Percentiles rank a stretch among this genome's conserved stretches.
Evolutionary conservation across 139 green algal genomes (phyloP).

Genomic region (Pseudopediastrum boryanum): DNA sequence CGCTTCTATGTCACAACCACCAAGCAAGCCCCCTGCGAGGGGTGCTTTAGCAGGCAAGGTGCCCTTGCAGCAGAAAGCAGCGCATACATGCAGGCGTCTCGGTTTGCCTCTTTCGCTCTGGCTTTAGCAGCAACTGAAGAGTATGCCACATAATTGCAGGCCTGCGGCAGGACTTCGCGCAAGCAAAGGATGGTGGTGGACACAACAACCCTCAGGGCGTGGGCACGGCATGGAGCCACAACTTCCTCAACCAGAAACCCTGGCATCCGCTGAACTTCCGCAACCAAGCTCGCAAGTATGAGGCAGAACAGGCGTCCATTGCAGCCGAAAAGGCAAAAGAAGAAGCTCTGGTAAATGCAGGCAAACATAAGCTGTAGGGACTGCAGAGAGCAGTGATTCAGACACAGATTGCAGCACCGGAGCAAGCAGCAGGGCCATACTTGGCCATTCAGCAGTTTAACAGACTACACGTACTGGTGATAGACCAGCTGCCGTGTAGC

Average conservation of each 20-base stretch:
- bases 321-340: slow-evolving; percentile 60
- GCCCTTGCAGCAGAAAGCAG: no score
- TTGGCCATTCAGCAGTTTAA: no score
- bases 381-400: not conserved
- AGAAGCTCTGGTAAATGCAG: slow-evolving; percentile 51
- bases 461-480: no score
- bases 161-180: slow-evolving; percentile 50
- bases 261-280: slow-evolving; percentile 87
- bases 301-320: slow-evolving; percentile 69
- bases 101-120: no score
- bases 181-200: slow-evolving; percentile 45
- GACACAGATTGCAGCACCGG: not conserved
- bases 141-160: no score
- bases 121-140: no score
- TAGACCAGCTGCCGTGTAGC: no score
- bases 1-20: no score
- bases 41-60: no score
- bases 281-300: slow-evolving; percentile 42
- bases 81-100: no score
- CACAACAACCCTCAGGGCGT: slow-evolving; percentile 48
- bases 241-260: slow-evolving; percentile 86
- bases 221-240: slow-evolving; percentile 72
- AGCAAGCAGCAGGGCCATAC: not conserved
- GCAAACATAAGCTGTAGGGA: not conserved
- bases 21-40: no score